A percentile compares a stretch with the other conserved stretches of the same genome.
Evolutionary conservation across 2,329 filamentous ascomycete genomes (phyloP).

Genomic region (Plenodomus biglobosus): DNA sequence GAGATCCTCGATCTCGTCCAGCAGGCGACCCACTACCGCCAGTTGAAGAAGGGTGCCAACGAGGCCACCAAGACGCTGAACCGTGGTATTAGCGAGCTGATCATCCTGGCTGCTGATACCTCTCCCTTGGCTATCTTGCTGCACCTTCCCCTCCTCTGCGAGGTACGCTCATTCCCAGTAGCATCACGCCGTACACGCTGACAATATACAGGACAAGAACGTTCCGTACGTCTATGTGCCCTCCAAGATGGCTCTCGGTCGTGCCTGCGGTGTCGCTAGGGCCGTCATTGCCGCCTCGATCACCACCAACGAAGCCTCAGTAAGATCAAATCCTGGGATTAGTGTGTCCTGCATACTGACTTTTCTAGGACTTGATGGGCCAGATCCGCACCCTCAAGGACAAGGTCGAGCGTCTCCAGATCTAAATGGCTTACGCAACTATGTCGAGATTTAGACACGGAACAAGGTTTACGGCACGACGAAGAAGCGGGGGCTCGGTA

Average conservation of each 20-base stretch:
- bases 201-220: slow-evolving; percentile 60
- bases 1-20: slow-evolving; percentile 47
- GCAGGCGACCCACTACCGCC: slow-evolving; percentile 35
- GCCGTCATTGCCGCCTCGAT: slow-evolving; percentile 86
- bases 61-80: slow-evolving; percentile 79
- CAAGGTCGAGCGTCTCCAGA: slow-evolving; percentile 94
- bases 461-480: slow-evolving; percentile 17
- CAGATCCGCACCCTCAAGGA: slow-evolving; percentile 90
- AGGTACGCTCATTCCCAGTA: slow-evolving; percentile 40
- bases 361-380: slow-evolving; percentile 59
- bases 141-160: slow-evolving; percentile 78
- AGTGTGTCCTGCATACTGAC: neutral
- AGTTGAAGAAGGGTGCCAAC: slow-evolving; percentile 56
- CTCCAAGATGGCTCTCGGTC: slow-evolving; percentile 76
- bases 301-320: slow-evolving; percentile 62
- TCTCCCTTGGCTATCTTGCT: slow-evolving; percentile 73
- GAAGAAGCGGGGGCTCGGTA: slow-evolving; percentile 15
- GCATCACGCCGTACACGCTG: neutral
- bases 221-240: slow-evolving; percentile 60
- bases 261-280: slow-evolving; percentile 82
- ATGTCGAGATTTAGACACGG: slow-evolving; percentile 1
- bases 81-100: slow-evolving; percentile 85
- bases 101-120: slow-evolving; percentile 81
- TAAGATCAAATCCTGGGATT: neutral
- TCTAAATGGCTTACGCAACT: slow-evolving; percentile 54